These are phyloP conservation scores for Lasiodiplodia sp. DNA, from an alignment of 2,329 filamentous ascomycete species.

Conservation along the genomic window DNA sequence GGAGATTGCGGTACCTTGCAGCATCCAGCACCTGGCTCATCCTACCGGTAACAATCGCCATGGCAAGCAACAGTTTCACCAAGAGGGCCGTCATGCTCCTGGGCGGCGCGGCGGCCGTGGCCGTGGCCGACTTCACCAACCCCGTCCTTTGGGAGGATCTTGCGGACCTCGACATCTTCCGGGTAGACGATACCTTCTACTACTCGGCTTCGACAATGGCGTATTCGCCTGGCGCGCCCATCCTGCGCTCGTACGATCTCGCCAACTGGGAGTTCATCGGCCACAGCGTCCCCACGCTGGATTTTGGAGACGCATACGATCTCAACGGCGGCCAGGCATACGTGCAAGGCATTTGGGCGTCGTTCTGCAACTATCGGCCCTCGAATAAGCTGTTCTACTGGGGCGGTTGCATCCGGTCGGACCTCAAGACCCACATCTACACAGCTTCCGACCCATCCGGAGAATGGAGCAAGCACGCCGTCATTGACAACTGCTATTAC, in stretches of 20 bases:
- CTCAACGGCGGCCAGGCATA: slow-evolving; percentile 57
- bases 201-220: slow-evolving; percentile 65
- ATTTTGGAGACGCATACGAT: slow-evolving; percentile 56
- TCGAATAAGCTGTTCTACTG: slow-evolving; percentile 62
- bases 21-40: not conserved
- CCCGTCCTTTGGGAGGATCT: slow-evolving; percentile 64
- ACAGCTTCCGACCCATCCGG: slow-evolving; percentile 52
- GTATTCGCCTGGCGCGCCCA: slow-evolving; percentile 64
- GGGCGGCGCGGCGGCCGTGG: not conserved
- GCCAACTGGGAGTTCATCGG: slow-evolving; percentile 57
- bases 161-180: slow-evolving; percentile 63
- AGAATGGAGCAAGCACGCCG: slow-evolving; percentile 51
- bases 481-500: slow-evolving; percentile 60
- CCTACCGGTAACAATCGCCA: not conserved
- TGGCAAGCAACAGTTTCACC: not conserved
- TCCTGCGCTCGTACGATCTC: slow-evolving; percentile 63
- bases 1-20: not conserved
- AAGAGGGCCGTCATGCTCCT: slow-evolving; percentile 1
- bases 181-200: slow-evolving; percentile 60
- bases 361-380: slow-evolving; percentile 59
- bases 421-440: slow-evolving; percentile 60
- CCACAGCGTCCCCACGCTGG: slow-evolving; percentile 48
- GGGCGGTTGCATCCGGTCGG: slow-evolving; percentile 63
- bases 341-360: slow-evolving; percentile 64
- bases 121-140: slow-evolving; percentile 51